phyloP scores from a whole-genome alignment of 257 asterid genomes.

The Lavandula angustifolia region DNA sequence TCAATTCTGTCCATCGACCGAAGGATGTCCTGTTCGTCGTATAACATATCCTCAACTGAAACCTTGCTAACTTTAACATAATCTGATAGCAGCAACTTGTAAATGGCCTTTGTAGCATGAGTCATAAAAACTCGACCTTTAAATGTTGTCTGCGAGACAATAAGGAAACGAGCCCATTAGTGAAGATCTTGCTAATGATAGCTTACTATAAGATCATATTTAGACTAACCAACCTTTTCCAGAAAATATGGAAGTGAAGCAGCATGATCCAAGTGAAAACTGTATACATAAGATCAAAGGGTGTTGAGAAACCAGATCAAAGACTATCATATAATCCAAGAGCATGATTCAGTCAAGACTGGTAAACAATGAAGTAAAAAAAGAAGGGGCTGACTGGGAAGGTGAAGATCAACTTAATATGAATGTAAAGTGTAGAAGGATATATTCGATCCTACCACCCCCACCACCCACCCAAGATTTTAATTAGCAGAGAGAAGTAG shows the following conservation, averaged over 20 bases:
- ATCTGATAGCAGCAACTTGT: conserved; percentile 87
- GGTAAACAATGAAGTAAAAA: conserved; percentile 12
- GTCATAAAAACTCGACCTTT: conserved; percentile 96
- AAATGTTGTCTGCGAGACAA: conserved; percentile 70
- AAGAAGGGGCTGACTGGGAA: too few relatives aligned
- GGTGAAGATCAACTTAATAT: not conserved
- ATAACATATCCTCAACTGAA: conserved; percentile 94
- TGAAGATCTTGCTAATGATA: conserved; percentile 21
- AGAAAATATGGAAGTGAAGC: conserved; percentile 98
- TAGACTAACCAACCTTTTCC: conserved; percentile 66
- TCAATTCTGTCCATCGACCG: conserved; percentile 92
- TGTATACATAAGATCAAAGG: conserved; percentile 39
- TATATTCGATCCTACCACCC: not conserved
- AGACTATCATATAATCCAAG: conserved; percentile 8
- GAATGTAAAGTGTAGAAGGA: conserved; percentile 2
- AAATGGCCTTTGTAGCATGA: conserved; percentile 95
- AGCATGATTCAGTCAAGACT: not conserved
- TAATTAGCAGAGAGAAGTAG: not conserved
- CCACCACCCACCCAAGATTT: not conserved
- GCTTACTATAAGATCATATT: conserved; percentile 25
- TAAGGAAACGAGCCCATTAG: conserved; percentile 28
- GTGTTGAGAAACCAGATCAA: conserved; percentile 6
- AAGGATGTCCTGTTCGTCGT: conserved; percentile 76
- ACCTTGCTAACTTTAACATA: conserved; percentile 98
- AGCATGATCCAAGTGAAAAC: conserved; percentile 99